Base-by-base conservation (phyloP, 257 asterid genomes). In the Linderniella brevidens region DNA sequence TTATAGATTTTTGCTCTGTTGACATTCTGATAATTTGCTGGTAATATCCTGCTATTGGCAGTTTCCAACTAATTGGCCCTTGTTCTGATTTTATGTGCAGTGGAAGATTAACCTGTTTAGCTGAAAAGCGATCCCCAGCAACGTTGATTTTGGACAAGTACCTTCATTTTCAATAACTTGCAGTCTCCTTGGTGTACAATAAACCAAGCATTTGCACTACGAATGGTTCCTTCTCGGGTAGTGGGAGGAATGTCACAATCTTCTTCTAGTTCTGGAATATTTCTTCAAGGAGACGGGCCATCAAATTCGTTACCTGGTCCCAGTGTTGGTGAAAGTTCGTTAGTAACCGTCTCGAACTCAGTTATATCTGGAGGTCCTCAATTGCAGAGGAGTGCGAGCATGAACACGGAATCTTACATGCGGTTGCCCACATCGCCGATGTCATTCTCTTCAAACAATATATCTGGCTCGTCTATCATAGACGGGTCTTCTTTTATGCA, bases 311-410 rank as follows among this genome's bases (percentile, higher is more conserved):
- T 81, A 19, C 78, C 98, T 1, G 94, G 80, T 45, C 92, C 92
- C 32, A 88, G 95, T 66, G 76, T 88, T 54, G 97, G 95, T 54
- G 94, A 92, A 32, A 90, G 96, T 76, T 90, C 99, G 49, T 61
- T 85, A 70, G 99, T 90, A 43, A 90, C 99, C 8, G 99, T 85
- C 75, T 92, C 96, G 37, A 90, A 90, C 67, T 90, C 99, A 4
- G 96, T 86, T 41, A 87, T 81, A 54, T 79, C 99, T 7, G 92
- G 81, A 18, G 94, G 93, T 52, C 96, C 93, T 51, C 73, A 75
- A 58, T 64, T 79, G 46, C 99, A 81, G 67, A 74, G 93, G 75
- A 90, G 96, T 68, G 94, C 82, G 25, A 88, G 98, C 70, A 60
- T 68, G 44, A 88, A 88, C 58, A 78, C 88, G 0, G 98, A 90